phyloP scores from a whole-genome alignment of 768 basidiomycete genomes.

The Pleurotus sapidus region DNA sequence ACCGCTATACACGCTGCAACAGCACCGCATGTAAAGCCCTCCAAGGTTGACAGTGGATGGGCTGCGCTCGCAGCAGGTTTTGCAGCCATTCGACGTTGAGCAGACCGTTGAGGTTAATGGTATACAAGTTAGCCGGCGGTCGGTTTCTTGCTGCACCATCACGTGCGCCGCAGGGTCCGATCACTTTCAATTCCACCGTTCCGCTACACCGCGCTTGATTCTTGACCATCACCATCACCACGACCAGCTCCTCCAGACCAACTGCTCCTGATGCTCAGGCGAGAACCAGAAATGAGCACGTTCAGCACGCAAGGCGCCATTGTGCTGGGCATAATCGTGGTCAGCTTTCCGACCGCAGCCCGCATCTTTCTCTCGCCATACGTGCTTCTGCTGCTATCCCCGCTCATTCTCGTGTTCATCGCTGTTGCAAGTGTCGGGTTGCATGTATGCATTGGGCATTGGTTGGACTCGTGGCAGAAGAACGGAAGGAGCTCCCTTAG shows the following conservation, averaged over 20 bases:
- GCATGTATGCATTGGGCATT: constrained; percentile 54
- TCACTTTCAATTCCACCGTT: background rate
- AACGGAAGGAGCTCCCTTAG: constrained; percentile 34
- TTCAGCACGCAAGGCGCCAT: constrained; percentile 52
- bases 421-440: constrained; percentile 49
- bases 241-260: background rate
- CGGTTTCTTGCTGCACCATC: too few species aligned
- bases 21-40: constrained; percentile 88
- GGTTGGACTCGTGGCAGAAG: constrained; percentile 47
- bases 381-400: constrained; percentile 59
- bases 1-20: constrained; percentile 92
- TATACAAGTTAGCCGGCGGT: background rate
- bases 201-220: background rate
- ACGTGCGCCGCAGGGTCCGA: background rate
- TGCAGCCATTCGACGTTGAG: constrained; percentile 10
- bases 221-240: too few species aligned
- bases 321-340: constrained; percentile 53
- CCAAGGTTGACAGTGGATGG: constrained; percentile 55
- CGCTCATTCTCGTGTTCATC: constrained; percentile 49
- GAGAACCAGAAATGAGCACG: constrained; percentile 23
- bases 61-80: constrained; percentile 12
- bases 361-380: constrained; percentile 68
- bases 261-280: background rate
- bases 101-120: too few species aligned
- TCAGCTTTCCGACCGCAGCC: constrained; percentile 50